These are phyloP conservation scores for Xylaria sp. DNA, from an alignment of 2,329 filamentous ascomycete species.

Conservation along the genomic window DNA sequence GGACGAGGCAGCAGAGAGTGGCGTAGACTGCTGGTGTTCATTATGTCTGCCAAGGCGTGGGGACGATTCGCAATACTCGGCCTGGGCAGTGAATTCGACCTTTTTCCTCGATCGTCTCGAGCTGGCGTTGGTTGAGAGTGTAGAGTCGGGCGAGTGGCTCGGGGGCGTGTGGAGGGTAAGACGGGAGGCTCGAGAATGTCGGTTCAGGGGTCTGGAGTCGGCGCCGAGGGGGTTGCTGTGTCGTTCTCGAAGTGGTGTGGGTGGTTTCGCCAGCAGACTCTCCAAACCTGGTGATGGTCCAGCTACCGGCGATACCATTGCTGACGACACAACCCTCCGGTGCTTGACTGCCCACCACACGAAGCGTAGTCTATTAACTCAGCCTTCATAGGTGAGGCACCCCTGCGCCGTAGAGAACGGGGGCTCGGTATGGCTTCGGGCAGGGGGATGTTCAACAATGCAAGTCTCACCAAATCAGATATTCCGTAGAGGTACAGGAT, in stretches of 20 bases:
- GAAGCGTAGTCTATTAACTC: slow-evolving; percentile 6
- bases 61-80: slow-evolving; percentile 53
- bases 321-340: slow-evolving; percentile 26
- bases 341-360: slow-evolving; percentile 27
- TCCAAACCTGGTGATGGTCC: slow-evolving; percentile 42
- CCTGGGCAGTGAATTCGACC: slow-evolving; percentile 52
- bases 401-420: slow-evolving; percentile 5
- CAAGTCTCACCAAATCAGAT: neutral
- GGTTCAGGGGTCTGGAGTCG: slow-evolving; percentile 33
- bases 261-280: slow-evolving; percentile 53
- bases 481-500: too few species aligned
- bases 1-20: slow-evolving; percentile 38
- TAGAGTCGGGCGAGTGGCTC: slow-evolving; percentile 41
- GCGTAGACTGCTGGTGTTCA: slow-evolving; percentile 35
- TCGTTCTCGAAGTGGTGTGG: slow-evolving; percentile 61
- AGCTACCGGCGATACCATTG: slow-evolving; percentile 38
- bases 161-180: slow-evolving; percentile 49
- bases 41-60: slow-evolving; percentile 39
- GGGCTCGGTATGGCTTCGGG: neutral
- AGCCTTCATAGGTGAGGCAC: slow-evolving; percentile 21
- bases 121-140: slow-evolving; percentile 39
- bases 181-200: slow-evolving; percentile 37
- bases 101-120: slow-evolving; percentile 46
- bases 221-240: slow-evolving; percentile 29
- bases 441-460: neutral